Base-by-base conservation (phyloP, 1,284 basidiomycete genomes). In the Retiboletus fuscus region DNA sequence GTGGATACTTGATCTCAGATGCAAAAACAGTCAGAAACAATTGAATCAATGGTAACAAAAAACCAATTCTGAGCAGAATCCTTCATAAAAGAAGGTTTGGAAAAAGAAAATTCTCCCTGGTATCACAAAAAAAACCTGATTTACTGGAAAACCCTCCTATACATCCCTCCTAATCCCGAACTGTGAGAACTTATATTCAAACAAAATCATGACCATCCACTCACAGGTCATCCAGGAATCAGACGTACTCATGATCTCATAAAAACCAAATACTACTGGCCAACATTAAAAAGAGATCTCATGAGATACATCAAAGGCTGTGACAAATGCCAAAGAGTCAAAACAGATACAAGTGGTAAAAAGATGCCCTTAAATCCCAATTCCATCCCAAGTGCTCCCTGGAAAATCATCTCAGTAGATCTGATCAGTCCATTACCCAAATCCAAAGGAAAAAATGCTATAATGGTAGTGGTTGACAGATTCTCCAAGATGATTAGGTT, bases 361-460 rank as follows among this genome's bases (percentile, higher is more conserved):
- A 24, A 41, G 1, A 58, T 20, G 1, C 34, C 57, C 3, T 22
- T 58, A 2, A 18, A 41, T 41, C 57, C 57, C 2, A 39, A 58
- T n/a, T n/a, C n/a, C n/a, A n/a, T n/a, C n/a, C n/a, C n/a, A n/a
- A n/a, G n/a, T n/a, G n/a, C n/a, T n/a, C 68, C 58, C 0, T 69
- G 68, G 68, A 43, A 66, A 34, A 41, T 39, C 5, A 69, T 69
- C 4, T 69, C 64, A 0, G 15, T 66, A 0, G 60, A 69, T 16
- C 30, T 69, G 1, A 66, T 69, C 5, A 44, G 64, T n/a, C n/a
- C n/a, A n/a, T n/a, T n/a, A n/a, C n/a, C n/a, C n/a, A n/a, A n/a
- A n/a, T n/a, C n/a, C n/a, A 11, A 80, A 83, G 28, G 78, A 79
- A 82, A 73, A 43, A 76, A 87, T 67, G 63, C 75, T 0, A 82